Evolutionary conservation across 1,139 yeast genomes (phyloP).

Genomic region (Suhomyces coccinellae): DNA sequence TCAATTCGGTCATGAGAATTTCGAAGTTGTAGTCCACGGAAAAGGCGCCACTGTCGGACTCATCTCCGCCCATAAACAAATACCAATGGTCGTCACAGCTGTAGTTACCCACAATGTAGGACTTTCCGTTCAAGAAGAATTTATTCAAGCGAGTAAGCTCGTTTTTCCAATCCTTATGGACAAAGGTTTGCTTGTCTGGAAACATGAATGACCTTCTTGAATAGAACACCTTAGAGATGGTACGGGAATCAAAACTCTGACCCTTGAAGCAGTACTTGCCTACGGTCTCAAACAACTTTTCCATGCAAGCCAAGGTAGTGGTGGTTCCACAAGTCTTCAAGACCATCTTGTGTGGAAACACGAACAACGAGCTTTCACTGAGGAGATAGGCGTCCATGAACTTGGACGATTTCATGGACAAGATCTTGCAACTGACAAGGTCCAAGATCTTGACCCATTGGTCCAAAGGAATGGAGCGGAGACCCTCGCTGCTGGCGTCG

Average conservation of each 20-base stretch:
- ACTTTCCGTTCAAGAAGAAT: constrained; percentile 61
- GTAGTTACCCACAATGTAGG: constrained; percentile 78
- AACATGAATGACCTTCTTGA: constrained; percentile 92
- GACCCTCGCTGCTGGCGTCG: constrained; percentile 39
- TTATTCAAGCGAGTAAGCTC: constrained; percentile 72
- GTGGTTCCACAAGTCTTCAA: constrained; percentile 97
- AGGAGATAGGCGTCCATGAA: constrained; percentile 80
- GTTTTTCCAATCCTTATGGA: constrained; percentile 82
- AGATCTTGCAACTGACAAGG: constrained; percentile 81
- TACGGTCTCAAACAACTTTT: constrained; percentile 58
- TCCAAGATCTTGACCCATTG: constrained; percentile 77
- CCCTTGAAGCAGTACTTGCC: constrained; percentile 21
- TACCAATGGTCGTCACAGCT: constrained; percentile 88
- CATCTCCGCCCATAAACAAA: constrained; percentile 62
- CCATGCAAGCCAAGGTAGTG: constrained; percentile 79
- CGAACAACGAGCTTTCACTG: constrained; percentile 89
- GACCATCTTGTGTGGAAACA: constrained; percentile 80
- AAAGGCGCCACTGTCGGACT: background rate
- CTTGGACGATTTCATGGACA: constrained; percentile 71
- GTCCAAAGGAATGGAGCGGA: constrained; percentile 64
- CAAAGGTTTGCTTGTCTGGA: constrained; percentile 78
- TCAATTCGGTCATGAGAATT: constrained; percentile 85
- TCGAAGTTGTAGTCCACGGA: constrained; percentile 76
- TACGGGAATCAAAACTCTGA: constrained; percentile 22
- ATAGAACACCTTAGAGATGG: constrained; percentile 74